Percentiles rank a stretch among this genome's conserved stretches.
These are phyloP conservation scores for Aspergillus calidoustus DNA, from an alignment of 2,329 filamentous ascomycete species.

Conservation along the genomic window DNA sequence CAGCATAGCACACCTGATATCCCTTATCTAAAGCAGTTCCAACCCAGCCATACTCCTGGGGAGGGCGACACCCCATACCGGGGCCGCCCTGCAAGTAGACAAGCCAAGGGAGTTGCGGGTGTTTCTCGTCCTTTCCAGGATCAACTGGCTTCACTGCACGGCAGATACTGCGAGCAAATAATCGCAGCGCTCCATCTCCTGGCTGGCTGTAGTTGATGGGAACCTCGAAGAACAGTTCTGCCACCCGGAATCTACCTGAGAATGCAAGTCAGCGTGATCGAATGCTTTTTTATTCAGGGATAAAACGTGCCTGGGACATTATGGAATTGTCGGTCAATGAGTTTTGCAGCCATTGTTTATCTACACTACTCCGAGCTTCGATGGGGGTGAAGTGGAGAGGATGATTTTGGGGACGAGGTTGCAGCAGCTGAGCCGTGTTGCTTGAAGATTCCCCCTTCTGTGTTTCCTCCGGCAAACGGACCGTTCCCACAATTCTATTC, in stretches of 20 bases:
- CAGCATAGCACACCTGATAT: constrained; percentile 65
- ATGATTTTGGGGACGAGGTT: not conserved
- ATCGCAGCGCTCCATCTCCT: constrained; percentile 63
- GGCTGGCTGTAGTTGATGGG: constrained; percentile 76
- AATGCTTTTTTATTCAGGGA: not conserved
- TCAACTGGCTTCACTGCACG: constrained; percentile 60
- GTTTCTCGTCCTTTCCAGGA: constrained; percentile 49
- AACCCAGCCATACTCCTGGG: constrained; percentile 75
- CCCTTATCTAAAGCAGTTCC: constrained; percentile 73
- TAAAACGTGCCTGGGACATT: constrained; percentile 42
- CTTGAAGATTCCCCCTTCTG: not conserved
- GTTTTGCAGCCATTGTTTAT: constrained; percentile 40
- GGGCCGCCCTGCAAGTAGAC: constrained; percentile 87
- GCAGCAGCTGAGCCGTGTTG: constrained; percentile 1
- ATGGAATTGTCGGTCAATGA: constrained; percentile 43
- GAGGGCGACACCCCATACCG: constrained; percentile 74
- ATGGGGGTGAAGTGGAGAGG: not conserved
- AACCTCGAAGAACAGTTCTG: constrained; percentile 85
- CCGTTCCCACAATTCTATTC: not conserved
- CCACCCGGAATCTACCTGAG: constrained; percentile 73
- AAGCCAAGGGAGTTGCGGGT: constrained; percentile 57
- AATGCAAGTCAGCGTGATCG: constrained; percentile 15
- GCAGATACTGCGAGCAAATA: constrained; percentile 77
- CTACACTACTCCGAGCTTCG: not conserved
- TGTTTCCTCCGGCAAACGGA: constrained; percentile 5